Evolutionary conservation across 1,139 yeast genomes (phyloP), one percentile per base, ranked within the genome.

Genomic region (Debaryomycetaceae sp.): DNA sequence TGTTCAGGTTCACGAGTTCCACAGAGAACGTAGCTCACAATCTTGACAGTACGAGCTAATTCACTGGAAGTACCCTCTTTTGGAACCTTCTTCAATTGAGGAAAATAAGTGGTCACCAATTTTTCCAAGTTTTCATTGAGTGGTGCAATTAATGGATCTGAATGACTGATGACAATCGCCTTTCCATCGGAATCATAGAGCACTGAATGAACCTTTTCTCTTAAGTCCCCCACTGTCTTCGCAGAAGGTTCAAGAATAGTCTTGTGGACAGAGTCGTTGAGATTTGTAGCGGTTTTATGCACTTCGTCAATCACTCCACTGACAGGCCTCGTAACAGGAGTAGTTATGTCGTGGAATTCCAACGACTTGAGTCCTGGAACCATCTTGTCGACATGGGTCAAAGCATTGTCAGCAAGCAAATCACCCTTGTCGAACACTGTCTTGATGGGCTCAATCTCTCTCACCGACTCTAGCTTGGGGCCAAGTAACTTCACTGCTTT

Each of bases 61-160:
- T 83, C 88, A 57, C 80, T 79, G 5, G 81, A 67, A 47, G 63
- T 68, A 5, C 68, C 68, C 6, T 71, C 72, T n/a, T 60, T 57
- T 4, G 76, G 59, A 11, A 73, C 76, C 41, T 65, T 63, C 42
- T 72, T 71, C 24, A 67, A 69, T 23, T 66, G 68, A n/a, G 88
- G 87, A 38, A 53, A 53, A 46, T 54, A 51, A 35, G 49, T 46
- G 11, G 50, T 52, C 38, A 82, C 71, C 36, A 70, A 54, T 6
- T 68, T 62, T 52, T 78, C 83, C 47, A 86, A 60, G 38, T 71
- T 66, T 40, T 71, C 65, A 63, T 87, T 87, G 37, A 83, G 43
- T 17, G 91, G 90, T 39, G 66, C 72, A 39, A 85, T 67, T 14
- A 84, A 38, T 5, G 89, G 87, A 57, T 87, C 91, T 29, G 82